phyloP scores from a whole-genome alignment of 2,329 filamentous ascomycete genomes.

The Fusarium equiseti region DNA sequence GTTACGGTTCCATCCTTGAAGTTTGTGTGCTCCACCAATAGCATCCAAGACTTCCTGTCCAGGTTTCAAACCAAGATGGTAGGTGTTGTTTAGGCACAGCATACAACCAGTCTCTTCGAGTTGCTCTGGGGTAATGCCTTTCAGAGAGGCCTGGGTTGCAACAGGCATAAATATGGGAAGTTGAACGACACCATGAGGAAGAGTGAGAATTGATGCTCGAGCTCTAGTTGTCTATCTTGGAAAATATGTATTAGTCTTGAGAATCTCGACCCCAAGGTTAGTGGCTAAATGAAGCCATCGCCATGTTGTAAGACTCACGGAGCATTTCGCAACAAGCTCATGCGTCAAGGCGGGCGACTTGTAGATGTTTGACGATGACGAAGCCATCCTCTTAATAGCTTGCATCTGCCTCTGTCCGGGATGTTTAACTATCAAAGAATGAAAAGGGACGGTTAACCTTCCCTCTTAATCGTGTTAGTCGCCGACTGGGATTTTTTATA shows the following conservation, averaged over 20 bases:
- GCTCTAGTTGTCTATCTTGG: constrained; percentile 85
- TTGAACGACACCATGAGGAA: constrained; percentile 91
- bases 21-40: constrained; percentile 90
- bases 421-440: neutral
- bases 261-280: neutral
- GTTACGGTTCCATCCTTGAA: constrained; percentile 96
- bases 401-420: constrained; percentile 45
- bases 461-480: constrained; percentile 20
- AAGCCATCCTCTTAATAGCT: constrained; percentile 60
- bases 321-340: constrained; percentile 82
- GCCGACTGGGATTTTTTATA: constrained; percentile 21
- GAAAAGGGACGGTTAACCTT: constrained; percentile 3
- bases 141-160: constrained; percentile 94
- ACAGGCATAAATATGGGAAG: constrained; percentile 99
- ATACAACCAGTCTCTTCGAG: constrained; percentile 89
- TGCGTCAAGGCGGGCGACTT: constrained; percentile 78
- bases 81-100: constrained; percentile 97
- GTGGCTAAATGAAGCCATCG: constrained; percentile 28
- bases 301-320: constrained; percentile 66
- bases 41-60: constrained; percentile 89
- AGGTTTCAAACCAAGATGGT: constrained; percentile 94
- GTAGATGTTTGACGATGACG: constrained; percentile 61
- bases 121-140: constrained; percentile 92
- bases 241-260: constrained; percentile 34
- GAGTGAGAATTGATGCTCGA: constrained; percentile 84